Conservation (phyloP, 2,329 filamentous ascomycete species). For the Arachnopeziza araneosa region DNA sequence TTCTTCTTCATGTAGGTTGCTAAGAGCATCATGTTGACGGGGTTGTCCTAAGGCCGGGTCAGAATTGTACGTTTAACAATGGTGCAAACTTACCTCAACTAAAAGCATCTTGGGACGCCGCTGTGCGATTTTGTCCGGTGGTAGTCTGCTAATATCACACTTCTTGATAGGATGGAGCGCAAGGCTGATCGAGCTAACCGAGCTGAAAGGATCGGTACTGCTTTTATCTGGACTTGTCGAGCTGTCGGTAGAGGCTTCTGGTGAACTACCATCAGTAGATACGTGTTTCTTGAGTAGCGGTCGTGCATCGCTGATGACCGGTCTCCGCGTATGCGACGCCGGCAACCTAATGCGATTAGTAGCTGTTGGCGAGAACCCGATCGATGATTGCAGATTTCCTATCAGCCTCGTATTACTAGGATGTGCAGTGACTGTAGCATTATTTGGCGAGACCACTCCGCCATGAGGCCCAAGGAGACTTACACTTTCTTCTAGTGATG, state of each 20-base stretch:
- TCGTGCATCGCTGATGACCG: no score
- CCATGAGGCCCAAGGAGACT: background rate
- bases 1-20: slow-evolving; percentile 25
- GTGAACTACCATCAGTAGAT: no score
- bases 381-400: slow-evolving; percentile 17
- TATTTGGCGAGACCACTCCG: background rate
- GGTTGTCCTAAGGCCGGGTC: slow-evolving; percentile 28
- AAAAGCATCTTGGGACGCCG: slow-evolving; percentile 18
- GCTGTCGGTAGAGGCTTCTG: no score
- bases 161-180: no score
- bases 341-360: background rate
- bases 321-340: no score
- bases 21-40: slow-evolving; percentile 34
- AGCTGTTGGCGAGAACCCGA: slow-evolving; percentile 19
- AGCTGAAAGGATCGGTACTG: no score
- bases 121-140: no score
- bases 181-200: no score
- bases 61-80: background rate
- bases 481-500: slow-evolving; percentile 5
- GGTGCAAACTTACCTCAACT: slow-evolving; percentile 16
- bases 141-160: no score
- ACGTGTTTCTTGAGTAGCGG: no score
- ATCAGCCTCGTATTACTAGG: slow-evolving; percentile 10
- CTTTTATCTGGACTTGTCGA: no score
- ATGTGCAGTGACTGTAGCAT: background rate